Evolutionary conservation across 2,329 filamentous ascomycete species (phyloP), one percentile per base, ranked within the genome.

Genomic region (Fusarium sp.): DNA sequence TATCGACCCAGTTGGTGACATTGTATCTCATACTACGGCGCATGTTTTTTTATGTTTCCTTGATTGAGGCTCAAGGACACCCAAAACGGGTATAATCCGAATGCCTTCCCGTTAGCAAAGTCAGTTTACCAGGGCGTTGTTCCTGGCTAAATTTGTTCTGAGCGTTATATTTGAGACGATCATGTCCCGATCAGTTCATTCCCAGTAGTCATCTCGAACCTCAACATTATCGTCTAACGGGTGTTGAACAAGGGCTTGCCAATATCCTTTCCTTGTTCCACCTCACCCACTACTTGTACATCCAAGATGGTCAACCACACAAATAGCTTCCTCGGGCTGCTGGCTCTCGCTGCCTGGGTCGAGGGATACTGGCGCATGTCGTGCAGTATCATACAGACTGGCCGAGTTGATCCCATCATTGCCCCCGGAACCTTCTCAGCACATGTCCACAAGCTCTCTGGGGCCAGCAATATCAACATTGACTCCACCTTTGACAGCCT

Each of bases 311-410:
- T 58, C 32, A 69, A 67, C 43, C 32, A 42, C 37, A 57, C 35
- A 12, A 67, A 46, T 38, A 44, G 13, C 28, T 37, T 75, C 9
- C 23, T 77, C 21, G 38, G 53, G 11, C 46, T 77, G 6, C 8
- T 77, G 60, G 30, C 28, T 30, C n/a, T 76, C 6, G 46, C 50
- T 21, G 38, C 64, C 11, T 53, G 60, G n/a, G 60, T 23, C 6
- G 70, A 76, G n/a, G 74, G 72, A 16, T 76, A 60, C 62, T 76
- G 74, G 72, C 75, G 75, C 15, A 75, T 76, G 75, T 77, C 72
- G 3, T 76, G 75, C 30, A 60, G 75, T 19, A 49, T 76, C 9
- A 77, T 76, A 23, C 75, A 76, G 33, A 77, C 74, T 16, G 67
- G 70, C 46, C 49, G 75, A 13, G 56, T 76, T 42, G 75, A 76